phyloP scores from a whole-genome alignment of 2,329 filamentous ascomycete genomes.

The Ilyonectria robusta region DNA sequence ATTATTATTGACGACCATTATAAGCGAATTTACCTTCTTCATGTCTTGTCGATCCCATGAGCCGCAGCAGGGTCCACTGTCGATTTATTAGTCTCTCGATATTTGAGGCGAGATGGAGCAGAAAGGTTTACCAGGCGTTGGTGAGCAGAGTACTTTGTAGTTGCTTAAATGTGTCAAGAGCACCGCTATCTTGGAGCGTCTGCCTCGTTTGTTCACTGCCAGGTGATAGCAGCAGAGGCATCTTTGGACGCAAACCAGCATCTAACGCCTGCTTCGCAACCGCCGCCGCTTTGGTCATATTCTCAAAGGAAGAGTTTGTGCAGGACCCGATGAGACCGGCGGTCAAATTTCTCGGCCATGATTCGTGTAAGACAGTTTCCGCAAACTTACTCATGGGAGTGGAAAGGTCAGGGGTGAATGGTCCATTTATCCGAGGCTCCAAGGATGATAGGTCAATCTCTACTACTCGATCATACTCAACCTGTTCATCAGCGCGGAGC shows the following conservation, averaged over 20 bases:
- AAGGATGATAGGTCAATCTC: conserved; percentile 90
- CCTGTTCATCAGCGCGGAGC: conserved; percentile 88
- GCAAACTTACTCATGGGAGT: conserved; percentile 94
- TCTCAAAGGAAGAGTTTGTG: conserved; percentile 98
- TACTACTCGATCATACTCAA: conserved; percentile 91
- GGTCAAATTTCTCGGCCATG: neutral
- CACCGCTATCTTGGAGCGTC: conserved; percentile 89
- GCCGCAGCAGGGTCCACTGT: conserved; percentile 87
- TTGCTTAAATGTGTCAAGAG: conserved; percentile 70
- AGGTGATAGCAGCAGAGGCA: conserved; percentile 94
- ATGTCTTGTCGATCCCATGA: conserved; percentile 90
- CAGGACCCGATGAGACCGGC: conserved; percentile 88
- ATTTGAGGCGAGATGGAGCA: no score
- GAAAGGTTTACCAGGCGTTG: conserved; percentile 75
- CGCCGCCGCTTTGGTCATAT: conserved; percentile 96
- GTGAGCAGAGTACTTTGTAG: conserved; percentile 66
- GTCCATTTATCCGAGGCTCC: conserved; percentile 97
- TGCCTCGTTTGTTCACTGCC: conserved; percentile 95
- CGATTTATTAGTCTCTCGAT: no score
- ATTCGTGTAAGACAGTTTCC: conserved; percentile 81
- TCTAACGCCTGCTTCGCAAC: conserved; percentile 91
- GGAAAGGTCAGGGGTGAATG: conserved; percentile 95
- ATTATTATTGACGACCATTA: neutral
- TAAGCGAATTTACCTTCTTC: neutral
- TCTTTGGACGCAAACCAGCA: conserved; percentile 90